phyloP scores from a whole-genome alignment of 805 yeast genomes.

The Kregervanrija fluxuum region DNA sequence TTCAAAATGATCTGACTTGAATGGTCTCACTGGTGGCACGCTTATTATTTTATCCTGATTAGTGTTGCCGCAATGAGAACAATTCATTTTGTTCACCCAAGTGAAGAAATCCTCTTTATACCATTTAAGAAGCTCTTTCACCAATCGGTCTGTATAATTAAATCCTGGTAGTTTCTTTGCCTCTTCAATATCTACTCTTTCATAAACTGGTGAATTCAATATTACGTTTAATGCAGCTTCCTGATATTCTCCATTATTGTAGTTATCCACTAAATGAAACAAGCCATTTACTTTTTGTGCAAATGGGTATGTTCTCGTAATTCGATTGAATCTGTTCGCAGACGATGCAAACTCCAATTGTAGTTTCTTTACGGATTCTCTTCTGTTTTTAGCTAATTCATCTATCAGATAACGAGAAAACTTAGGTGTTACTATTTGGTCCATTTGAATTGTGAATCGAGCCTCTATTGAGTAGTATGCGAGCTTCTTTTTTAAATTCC shows the following conservation, averaged over 20 bases:
- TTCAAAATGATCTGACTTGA: constrained; percentile 33
- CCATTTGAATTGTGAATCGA: too few relatives aligned
- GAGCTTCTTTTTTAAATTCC: too few relatives aligned
- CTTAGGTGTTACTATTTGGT: too few relatives aligned
- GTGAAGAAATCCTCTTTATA: constrained; percentile 73
- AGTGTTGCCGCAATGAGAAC: constrained; percentile 42
- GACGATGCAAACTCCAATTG: too few relatives aligned
- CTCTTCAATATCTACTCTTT: constrained; percentile 28
- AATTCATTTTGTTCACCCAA: constrained; percentile 74
- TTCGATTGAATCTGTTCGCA: too few relatives aligned
- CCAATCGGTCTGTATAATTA: constrained; percentile 50
- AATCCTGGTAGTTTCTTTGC: constrained; percentile 12
- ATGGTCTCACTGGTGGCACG: constrained; percentile 30
- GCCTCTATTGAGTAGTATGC: too few relatives aligned
- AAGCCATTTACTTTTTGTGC: constrained; percentile 8
- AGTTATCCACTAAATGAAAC: constrained; percentile 22
- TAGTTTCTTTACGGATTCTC: too few relatives aligned
- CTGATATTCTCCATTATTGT: constrained; percentile 37
- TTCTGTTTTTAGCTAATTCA: too few relatives aligned
- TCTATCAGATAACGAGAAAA: too few relatives aligned
- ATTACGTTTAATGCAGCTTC: constrained; percentile 57
- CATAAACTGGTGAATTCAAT: constrained; percentile 59
- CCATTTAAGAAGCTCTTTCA: constrained; percentile 53
- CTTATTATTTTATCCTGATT: constrained; percentile 33
- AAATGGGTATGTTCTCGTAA: constrained; percentile 5